Base-by-base conservation (phyloP, 1,284 basidiomycete genomes). In the Irpex sp. region DNA sequence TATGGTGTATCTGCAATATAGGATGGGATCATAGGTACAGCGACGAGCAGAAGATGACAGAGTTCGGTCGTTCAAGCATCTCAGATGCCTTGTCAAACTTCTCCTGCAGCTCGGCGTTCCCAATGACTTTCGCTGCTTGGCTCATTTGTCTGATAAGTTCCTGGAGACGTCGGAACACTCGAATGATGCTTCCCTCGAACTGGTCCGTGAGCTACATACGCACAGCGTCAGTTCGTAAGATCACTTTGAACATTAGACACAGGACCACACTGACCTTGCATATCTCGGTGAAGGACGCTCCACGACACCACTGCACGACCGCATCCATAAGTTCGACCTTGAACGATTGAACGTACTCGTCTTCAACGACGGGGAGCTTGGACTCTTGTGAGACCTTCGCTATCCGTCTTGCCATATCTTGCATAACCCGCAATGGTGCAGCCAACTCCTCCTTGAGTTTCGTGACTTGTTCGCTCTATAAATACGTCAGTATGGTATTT, bases 291-390 rank as follows among this genome's bases (percentile, higher is more conserved):
- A 99, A 99, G 37, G 93, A 93, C n/a, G 94, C 92, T 1, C 97
- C 97, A 37, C 93, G 87, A 77, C 96, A 99, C 97, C 97, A 99
- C 68, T 95, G 91, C 61, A 96, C 82, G 19, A 99, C 96, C 4
- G 91, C 91, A 67, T 98, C 96, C 94, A 98, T 98, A 62, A 99
- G 85, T 72, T 98, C 96, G 33, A 98, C 94, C 75, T 98, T 98
- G 87, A 99, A 99, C 16, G 89, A 91, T 61, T 87, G 82, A 1
- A 99, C 94, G 72, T 99, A 99, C 65, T 98, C 94, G 61, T 98
- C 91, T 74, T 99, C 96, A 59, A 93, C 87, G 45, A 99, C 73
- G 0, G 88, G 77, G 5, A 99, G 79, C 71, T 97, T 96, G 48
- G 89, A 91, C 75, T 99, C 97, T 67, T 92, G 91, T 1, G 94